Conservation (phyloP, 2,329 filamentous ascomycete genomes). For the Fusarium oligoseptatum region DNA sequence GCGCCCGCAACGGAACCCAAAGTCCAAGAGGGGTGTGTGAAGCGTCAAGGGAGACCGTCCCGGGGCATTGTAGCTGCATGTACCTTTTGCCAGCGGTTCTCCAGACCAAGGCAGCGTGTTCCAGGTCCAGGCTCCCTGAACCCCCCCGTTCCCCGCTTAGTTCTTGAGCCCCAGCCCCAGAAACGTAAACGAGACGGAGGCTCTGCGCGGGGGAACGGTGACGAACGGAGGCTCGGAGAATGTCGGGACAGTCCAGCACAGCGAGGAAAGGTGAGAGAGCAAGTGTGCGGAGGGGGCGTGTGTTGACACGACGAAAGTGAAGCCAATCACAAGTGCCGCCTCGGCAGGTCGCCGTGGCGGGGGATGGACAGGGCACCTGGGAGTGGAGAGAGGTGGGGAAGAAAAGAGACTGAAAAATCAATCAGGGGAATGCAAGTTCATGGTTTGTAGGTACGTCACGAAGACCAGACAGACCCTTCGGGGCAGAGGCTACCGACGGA, state of each 20-base stretch:
- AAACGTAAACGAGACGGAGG: conserved; percentile 46
- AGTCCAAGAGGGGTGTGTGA: conserved; percentile 15
- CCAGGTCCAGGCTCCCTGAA: conserved; percentile 24
- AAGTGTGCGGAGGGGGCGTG: conserved; percentile 23
- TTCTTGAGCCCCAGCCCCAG: conserved; percentile 38
- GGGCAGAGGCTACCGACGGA: conserved; percentile 39
- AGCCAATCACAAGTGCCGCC: conserved; percentile 27
- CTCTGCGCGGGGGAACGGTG: conserved; percentile 39
- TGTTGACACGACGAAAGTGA: conserved; percentile 22
- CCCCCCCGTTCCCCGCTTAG: conserved; percentile 34
- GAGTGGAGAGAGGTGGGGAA: conserved; percentile 28
- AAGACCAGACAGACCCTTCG: conserved; percentile 15
- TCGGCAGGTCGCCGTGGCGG: not conserved
- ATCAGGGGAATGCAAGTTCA: conserved; percentile 29
- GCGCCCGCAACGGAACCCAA: conserved; percentile 40
- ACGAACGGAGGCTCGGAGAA: conserved; percentile 41
- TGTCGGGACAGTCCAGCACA: conserved; percentile 34
- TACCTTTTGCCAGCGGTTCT: conserved; percentile 15
- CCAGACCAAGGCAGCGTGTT: conserved; percentile 2
- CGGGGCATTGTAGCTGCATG: conserved; percentile 5
- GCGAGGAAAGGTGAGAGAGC: conserved; percentile 22
- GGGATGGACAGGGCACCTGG: not conserved
- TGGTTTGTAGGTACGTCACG: conserved; percentile 36
- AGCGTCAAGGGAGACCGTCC: conserved; percentile 12
- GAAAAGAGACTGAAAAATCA: not conserved